Percentiles rank a stretch among this genome's conserved stretches.
These are phyloP conservation scores for Apiotrichum sp. DNA, from an alignment of 1,284 basidiomycete genomes.

Conservation along the genomic window DNA sequence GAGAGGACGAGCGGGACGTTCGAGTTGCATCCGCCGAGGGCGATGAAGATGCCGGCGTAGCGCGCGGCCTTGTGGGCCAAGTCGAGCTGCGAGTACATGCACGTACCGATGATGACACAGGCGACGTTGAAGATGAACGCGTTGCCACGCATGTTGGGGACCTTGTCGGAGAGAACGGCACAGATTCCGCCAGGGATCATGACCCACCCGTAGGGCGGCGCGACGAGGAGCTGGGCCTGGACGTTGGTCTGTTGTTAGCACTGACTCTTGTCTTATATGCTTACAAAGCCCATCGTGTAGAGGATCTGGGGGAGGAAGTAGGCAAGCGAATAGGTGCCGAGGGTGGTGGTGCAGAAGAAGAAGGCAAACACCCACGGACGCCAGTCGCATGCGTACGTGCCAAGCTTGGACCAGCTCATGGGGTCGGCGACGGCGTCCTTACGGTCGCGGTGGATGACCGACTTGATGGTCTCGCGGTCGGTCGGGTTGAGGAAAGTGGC, in stretches of 20 bases:
- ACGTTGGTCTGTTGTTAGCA: conserved; percentile 6
- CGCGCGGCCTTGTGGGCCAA: conserved; percentile 30
- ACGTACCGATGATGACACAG: conserved; percentile 10
- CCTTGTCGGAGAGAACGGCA: conserved; percentile 37
- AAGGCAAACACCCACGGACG: conserved; percentile 49
- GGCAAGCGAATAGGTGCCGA: conserved; percentile 20
- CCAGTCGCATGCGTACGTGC: conserved; percentile 40
- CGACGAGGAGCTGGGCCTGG: conserved; percentile 39
- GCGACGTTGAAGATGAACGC: conserved; percentile 5
- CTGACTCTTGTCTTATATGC: too few species aligned
- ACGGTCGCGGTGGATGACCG: conserved; percentile 48
- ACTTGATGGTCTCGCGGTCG: conserved; percentile 42
- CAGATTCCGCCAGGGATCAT: too few species aligned
- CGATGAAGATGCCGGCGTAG: conserved; percentile 47
- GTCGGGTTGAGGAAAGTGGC: conserved; percentile 42
- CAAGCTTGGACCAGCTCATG: conserved; percentile 39
- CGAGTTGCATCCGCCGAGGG: conserved; percentile 38
- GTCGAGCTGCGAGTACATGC: conserved; percentile 15
- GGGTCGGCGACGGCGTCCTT: conserved; percentile 45
- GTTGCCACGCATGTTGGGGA: conserved; percentile 1
- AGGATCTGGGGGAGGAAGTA: conserved; percentile 49
- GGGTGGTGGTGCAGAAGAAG: conserved; percentile 37
- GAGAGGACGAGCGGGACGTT: conserved; percentile 37
- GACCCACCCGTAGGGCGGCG: conserved; percentile 44
- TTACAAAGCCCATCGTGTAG: background rate